These are phyloP conservation scores for Fusarium graminum DNA, from an alignment of 2,329 filamentous ascomycete species.

Conservation along the genomic window DNA sequence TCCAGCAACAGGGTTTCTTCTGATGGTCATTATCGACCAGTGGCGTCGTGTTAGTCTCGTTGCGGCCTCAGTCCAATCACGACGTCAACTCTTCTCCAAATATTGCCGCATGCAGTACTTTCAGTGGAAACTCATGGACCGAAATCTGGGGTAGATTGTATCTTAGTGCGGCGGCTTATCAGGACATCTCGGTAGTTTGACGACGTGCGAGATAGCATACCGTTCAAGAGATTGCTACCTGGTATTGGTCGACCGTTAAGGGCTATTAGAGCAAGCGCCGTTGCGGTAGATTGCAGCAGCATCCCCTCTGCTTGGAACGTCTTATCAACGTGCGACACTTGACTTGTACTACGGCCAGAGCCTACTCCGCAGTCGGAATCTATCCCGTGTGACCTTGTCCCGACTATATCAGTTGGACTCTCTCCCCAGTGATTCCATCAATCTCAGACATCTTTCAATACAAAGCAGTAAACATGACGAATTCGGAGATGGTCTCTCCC, in stretches of 20 bases:
- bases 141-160: conserved; percentile 22
- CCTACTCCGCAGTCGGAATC: background rate
- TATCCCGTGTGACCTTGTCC: conserved; percentile 1
- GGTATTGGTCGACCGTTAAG: background rate
- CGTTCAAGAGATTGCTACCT: background rate
- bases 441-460: background rate
- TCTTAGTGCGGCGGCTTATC: conserved; percentile 15
- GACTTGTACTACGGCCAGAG: background rate
- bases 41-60: background rate
- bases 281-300: background rate
- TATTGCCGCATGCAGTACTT: conserved; percentile 1
- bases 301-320: background rate
- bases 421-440: background rate
- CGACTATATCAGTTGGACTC: conserved; percentile 22
- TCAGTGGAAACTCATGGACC: background rate
- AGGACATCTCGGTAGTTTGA: conserved; percentile 18
- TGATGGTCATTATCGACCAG: background rate
- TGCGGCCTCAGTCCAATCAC: background rate
- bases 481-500: background rate
- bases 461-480: background rate
- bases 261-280: background rate
- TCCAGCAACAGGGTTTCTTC: conserved; percentile 5
- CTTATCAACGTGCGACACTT: conserved; percentile 3
- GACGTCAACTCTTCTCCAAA: accelerated
- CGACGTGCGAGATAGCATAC: conserved; percentile 7